Conservation (phyloP, 73 alveolate species). For the Paraurostyla sp. region DNA sequence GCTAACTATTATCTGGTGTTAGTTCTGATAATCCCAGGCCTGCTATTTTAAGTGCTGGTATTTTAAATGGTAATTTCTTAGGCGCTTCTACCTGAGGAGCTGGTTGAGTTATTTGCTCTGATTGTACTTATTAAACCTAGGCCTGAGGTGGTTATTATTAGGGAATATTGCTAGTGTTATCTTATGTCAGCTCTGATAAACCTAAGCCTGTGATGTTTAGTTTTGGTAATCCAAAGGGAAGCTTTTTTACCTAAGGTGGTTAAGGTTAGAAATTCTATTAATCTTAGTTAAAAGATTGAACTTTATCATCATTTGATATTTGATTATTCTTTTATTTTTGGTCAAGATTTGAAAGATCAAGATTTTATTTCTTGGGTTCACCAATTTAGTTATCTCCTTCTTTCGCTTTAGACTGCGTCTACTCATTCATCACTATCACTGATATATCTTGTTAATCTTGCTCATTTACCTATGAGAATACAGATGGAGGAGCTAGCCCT, state of each 20-base stretch:
- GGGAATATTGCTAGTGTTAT: neutral
- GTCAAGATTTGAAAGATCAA: neutral
- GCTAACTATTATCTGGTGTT: constrained; percentile 54
- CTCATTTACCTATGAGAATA: too few relatives aligned
- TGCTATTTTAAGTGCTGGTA: constrained; percentile 55
- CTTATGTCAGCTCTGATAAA: constrained; percentile 43
- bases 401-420: too few relatives aligned
- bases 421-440: too few relatives aligned
- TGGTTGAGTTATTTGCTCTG: too few relatives aligned
- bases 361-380: neutral
- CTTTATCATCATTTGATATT: too few relatives aligned
- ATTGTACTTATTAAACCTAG: too few relatives aligned
- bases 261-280: too few relatives aligned
- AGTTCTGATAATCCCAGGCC: constrained; percentile 49
- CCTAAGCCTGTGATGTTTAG: too few relatives aligned
- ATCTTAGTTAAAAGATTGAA: too few relatives aligned
- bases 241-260: constrained; percentile 57
- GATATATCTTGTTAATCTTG: too few relatives aligned
- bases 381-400: neutral
- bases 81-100: too few relatives aligned
- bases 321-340: neutral
- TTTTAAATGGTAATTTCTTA: constrained; percentile 37
- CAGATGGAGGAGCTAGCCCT: neutral
- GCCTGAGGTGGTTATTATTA: too few relatives aligned
- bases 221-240: constrained; percentile 63